Evolutionary conservation across 345 rosid genomes (phyloP).

Genomic region (Punica granatum): DNA sequence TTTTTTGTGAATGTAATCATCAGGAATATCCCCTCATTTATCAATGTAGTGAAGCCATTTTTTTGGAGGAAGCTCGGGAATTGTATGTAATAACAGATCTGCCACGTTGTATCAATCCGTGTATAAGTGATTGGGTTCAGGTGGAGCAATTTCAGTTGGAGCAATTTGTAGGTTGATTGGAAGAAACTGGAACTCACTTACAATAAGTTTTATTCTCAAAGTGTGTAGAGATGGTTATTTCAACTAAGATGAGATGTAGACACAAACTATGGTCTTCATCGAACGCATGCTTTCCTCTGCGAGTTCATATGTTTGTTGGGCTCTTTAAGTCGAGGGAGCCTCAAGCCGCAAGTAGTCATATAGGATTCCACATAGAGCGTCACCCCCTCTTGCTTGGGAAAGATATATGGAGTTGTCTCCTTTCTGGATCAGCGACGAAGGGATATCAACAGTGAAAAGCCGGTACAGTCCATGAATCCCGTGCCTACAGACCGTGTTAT

Average conservation of each 20-base stretch:
- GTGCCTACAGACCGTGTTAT: slow-evolving; percentile 28
- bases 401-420: slow-evolving; percentile 30
- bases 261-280: background rate
- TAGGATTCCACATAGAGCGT: slow-evolving; percentile 26
- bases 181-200: background rate
- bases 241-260: background rate
- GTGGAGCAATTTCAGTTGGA: background rate
- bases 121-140: too few relatives aligned
- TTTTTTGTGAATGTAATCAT: too few relatives aligned
- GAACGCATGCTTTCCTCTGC: background rate
- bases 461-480: slow-evolving; percentile 29
- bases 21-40: background rate
- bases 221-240: too few relatives aligned
- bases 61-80: background rate
- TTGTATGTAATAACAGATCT: background rate
- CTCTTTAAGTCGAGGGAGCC: slow-evolving; percentile 17
- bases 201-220: too few relatives aligned
- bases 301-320: background rate
- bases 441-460: slow-evolving; percentile 17
- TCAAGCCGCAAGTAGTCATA: slow-evolving; percentile 33
- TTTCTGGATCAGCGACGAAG: slow-evolving; percentile 16
- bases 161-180: background rate
- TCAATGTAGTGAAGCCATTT: slow-evolving; percentile 3
- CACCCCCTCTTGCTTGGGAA: slow-evolving; percentile 22
- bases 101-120: background rate